Base-by-base conservation (phyloP, 139 green algal species). In the Zygnema circumcarinatum region DNA sequence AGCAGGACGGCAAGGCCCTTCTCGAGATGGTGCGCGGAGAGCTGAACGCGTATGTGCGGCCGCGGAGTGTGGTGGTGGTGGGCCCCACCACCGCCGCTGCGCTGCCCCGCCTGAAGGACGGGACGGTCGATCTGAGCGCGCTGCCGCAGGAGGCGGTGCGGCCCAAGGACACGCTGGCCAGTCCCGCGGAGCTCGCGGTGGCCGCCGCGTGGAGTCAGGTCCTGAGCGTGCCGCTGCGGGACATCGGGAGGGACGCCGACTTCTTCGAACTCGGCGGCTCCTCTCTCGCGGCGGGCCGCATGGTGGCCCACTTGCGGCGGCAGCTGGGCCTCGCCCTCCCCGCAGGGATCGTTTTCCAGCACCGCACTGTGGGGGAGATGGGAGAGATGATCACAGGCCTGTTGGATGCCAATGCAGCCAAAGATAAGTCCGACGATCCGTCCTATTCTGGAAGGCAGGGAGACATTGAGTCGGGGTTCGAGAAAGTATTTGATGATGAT, bases 201-300 rank as follows among this genome's bases (percentile, higher is more conserved):
- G 35, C 69, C 16, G 7, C 69, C 7, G 35, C 36, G 7, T 78
- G 36, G 35, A 40, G 35, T 39, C 69, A 39, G 16, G 16, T 78
- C 16, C 11, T 40, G 35, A 78, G 69, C 16, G 7, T 78, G 36
- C 69, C 69, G 7, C 16, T 78, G 38, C 20, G 74, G 0, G 76
- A 73, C 33, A 47, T 88, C 2, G 33, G 32, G n/a, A 32, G 72
- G 2, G 73, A 80, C 33, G 67, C 75, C 3, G 83, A 88, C 31
- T 88, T 85, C 35, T 88, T 88, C 83, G 35, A 38, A 1, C n/a
- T 52, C 11, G 83, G 83, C 36, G 83, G 83, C 11, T 73, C 67
- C 29, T 88, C 83, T 38, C 67, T 88, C 21, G 21, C 47, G 29
- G 83, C 83, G 2, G 83, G 83, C 21, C 67, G 67, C 31, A 25